Evolutionary conservation across 176 grass and related monocot genomes (phyloP), one percentile per base, ranked within the genome.

Genomic region (Oryza glaberrima): DNA sequence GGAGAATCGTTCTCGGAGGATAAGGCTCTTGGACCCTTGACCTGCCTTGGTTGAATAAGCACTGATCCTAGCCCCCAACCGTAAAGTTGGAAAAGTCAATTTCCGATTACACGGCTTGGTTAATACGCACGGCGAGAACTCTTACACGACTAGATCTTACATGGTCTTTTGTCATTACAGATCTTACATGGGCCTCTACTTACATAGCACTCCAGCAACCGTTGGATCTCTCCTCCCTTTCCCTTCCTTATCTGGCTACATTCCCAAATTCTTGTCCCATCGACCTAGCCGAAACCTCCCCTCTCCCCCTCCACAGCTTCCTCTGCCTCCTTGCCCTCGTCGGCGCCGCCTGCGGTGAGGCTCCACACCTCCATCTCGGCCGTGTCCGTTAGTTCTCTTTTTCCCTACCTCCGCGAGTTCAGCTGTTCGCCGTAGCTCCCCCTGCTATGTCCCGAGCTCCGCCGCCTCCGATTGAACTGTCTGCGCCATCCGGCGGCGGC

Each of bases 401-500:
- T 10, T 2, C 20, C 20, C 56, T 0, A 2, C 20, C 56, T 20
- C 20, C 7, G 7, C 56, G 2, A 61, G 56, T 22, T 20, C 6
- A 2, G 52, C 52, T 58, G 52, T 17, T 17, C 52, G 0, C 6
- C 7, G 56, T 11, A 60, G 19, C 19, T 17, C 6, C 7, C 19
- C 56, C 15, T 0, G 36, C 56, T 56, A 1, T 20, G 0, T 22
- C 6, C 56, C 56, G 7, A 61, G 20, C 19, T n/a, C 54, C 6
- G 6, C 7, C 7, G 5, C 36, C 36, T 38, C 2, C 56, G 2
- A 10, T 61, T 61, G 20, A 22, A 25, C 25, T 19, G 4, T 56
- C 0, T 1, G 6, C 52, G 1, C 16, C 52, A 19, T 32, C 52
- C 4, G 0, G 0, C 30, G 2, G 30, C 2, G 2, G 2, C 30